Evolutionary conservation across 768 basidiomycete species (phyloP).

Genomic region (Jaapia argillacea): DNA sequence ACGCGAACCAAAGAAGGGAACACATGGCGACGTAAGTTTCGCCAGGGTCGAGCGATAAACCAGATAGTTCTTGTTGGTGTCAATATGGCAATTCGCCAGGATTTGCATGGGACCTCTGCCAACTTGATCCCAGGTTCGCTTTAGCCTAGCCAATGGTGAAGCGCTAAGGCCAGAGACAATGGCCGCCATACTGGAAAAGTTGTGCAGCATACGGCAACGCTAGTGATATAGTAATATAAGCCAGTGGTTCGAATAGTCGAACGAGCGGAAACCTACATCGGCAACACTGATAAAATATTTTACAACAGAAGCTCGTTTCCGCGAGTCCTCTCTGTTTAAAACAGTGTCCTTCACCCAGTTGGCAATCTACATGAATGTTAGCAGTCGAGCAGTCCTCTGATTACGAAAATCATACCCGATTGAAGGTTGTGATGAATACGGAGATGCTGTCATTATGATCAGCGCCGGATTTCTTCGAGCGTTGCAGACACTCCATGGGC

Average conservation of each 20-base stretch:
- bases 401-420: constrained; percentile 43
- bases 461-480: constrained; percentile 53
- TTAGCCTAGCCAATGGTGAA: constrained; percentile 85
- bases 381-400: neutral
- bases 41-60: constrained; percentile 84
- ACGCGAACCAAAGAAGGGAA: constrained; percentile 85
- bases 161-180: constrained; percentile 92
- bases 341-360: constrained; percentile 87
- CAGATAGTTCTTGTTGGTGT: constrained; percentile 89
- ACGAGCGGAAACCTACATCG: constrained; percentile 48
- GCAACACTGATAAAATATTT: constrained; percentile 90
- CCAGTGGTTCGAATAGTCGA: neutral
- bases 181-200: constrained; percentile 96
- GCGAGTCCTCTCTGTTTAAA: constrained; percentile 72
- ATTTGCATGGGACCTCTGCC: constrained; percentile 62
- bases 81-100: constrained; percentile 79
- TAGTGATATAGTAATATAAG: constrained; percentile 21
- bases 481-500: constrained; percentile 83
- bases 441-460: constrained; percentile 80
- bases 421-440: constrained; percentile 79
- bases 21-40: constrained; percentile 82
- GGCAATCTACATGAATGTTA: constrained; percentile 51
- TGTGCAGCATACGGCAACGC: constrained; percentile 85
- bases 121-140: constrained; percentile 90
- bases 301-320: constrained; percentile 68